Evolutionary conservation across 345 rosid genomes (phyloP), one percentile per base, ranked within the genome.

Genomic region (Aquilaria yunnanensis): DNA sequence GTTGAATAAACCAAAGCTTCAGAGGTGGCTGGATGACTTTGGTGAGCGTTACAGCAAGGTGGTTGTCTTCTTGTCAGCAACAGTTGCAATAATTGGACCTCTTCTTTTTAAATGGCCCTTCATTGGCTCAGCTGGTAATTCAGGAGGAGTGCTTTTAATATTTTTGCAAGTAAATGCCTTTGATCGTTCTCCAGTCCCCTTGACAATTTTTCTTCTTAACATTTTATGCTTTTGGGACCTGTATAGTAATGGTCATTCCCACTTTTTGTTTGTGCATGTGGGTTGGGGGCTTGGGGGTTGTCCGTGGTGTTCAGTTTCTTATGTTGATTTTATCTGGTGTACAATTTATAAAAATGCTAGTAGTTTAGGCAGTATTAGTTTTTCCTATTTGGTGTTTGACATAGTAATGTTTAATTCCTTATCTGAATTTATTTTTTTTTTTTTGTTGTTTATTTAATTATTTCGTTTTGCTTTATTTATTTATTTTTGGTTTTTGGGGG

Each of bases 21-120:
- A 90, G 63, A 81, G 91, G 76, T 94, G 99, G 96, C 78, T 94
- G 54, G 99, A 94, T 75, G 97, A 94, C 66, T 94, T 94, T 72
- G 97, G 99, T 41, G 99, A 88, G 73, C 81, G 31, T 37, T 94
- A 94, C 71, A 90, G 97, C 84, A 86, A 86, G 70, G 89, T 90
- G 78, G 97, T 94, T 47, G 87, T 94, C 29, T 85, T 83, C 62
- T 70, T 90, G 75, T 90, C 99, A 52, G 63, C 88, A 48, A 77
- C 89, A 50, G 73, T 90, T 66, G 97, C 97, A 68, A 69, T 86
- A 54, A 59, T 88, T 32, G 99, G 96, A 56, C 97, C 99, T 61
- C 52, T 90, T 70, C 82, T 94, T 79, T 94, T 90, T 79, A 90
- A 85, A 59, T 94, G 99, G 97, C 96, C 99, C 43, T 85, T 88